These are phyloP conservation scores for Aureobasidium sp. DNA, from an alignment of 2,329 filamentous ascomycete genomes.

Conservation along the genomic window DNA sequence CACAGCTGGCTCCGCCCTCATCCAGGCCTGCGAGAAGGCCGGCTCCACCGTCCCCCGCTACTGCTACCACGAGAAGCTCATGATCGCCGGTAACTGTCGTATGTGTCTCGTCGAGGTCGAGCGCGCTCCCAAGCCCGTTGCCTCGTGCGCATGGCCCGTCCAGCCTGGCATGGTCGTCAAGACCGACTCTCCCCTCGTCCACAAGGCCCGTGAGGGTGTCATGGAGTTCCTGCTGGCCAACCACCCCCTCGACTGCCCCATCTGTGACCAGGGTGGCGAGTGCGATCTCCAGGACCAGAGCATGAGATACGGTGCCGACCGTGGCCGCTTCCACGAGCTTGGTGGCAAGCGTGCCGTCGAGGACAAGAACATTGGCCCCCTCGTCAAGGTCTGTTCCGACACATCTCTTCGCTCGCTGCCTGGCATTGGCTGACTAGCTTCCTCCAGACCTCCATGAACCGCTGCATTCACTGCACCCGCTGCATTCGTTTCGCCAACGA, in stretches of 20 bases:
- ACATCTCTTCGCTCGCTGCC: too few species aligned
- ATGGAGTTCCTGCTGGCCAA: conserved; percentile 99
- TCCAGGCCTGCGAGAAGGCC: conserved; percentile 98
- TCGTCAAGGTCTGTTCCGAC: conserved; percentile 62
- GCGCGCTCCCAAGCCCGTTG: conserved; percentile 89
- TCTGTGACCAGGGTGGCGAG: conserved; percentile 98
- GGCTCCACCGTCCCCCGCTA: conserved; percentile 90
- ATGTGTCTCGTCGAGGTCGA: conserved; percentile 99
- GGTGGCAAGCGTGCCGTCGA: conserved; percentile 95
- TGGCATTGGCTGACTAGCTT: background rate
- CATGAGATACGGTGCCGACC: conserved; percentile 94
- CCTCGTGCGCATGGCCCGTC: conserved; percentile 97
- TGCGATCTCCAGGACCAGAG: conserved; percentile 99
- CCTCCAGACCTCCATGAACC: conserved; percentile 89
- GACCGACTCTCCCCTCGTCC: conserved; percentile 89
- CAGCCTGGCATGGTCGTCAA: conserved; percentile 99
- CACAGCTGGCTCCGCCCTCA: conserved; percentile 88
- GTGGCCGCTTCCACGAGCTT: conserved; percentile 93
- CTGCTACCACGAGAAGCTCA: conserved; percentile 99
- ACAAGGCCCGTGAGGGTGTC: conserved; percentile 97
- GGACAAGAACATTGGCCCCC: conserved; percentile 97
- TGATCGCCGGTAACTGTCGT: conserved; percentile 98
- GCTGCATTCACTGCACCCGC: conserved; percentile 97
- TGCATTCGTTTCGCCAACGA: conserved; percentile 98
- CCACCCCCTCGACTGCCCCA: conserved; percentile 90